These are phyloP conservation scores for Magnolia sinica DNA, from an alignment of 164 flowering plant genomes.

Conservation along the genomic window DNA sequence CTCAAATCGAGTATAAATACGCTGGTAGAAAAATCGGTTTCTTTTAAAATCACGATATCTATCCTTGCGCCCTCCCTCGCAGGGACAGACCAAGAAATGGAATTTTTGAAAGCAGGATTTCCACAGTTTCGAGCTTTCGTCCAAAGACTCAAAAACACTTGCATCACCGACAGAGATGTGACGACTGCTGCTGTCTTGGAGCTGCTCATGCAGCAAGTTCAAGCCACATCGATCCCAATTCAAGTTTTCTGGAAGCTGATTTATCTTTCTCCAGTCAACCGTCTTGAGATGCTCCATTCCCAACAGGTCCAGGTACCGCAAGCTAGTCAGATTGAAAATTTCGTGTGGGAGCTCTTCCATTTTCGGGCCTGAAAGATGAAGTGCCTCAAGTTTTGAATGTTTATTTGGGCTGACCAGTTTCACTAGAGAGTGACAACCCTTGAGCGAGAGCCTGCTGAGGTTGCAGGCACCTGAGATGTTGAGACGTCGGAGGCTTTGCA, in stretches of 20 bases:
- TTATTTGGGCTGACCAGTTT: neutral
- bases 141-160: neutral
- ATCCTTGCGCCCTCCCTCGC: neutral
- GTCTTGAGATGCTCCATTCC: neutral
- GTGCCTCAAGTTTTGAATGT: neutral
- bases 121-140: neutral
- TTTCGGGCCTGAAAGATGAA: neutral
- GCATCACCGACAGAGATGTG: neutral
- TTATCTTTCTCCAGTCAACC: neutral
- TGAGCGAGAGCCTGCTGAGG: neutral
- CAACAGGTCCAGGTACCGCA: neutral
- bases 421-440: neutral
- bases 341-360: neutral
- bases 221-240: neutral
- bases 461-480: neutral
- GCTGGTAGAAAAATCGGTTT: neutral
- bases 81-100: neutral
- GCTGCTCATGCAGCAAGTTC: neutral
- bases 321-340: neutral
- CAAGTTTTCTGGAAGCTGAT: neutral
- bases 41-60: neutral
- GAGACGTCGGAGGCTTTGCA: neutral
- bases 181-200: neutral
- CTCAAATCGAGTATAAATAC: neutral
- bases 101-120: neutral